Evolutionary conservation across 164 flowering plant species (phyloP), one percentile per base, ranked within the genome.

Genomic region (Echeveria elegans): DNA sequence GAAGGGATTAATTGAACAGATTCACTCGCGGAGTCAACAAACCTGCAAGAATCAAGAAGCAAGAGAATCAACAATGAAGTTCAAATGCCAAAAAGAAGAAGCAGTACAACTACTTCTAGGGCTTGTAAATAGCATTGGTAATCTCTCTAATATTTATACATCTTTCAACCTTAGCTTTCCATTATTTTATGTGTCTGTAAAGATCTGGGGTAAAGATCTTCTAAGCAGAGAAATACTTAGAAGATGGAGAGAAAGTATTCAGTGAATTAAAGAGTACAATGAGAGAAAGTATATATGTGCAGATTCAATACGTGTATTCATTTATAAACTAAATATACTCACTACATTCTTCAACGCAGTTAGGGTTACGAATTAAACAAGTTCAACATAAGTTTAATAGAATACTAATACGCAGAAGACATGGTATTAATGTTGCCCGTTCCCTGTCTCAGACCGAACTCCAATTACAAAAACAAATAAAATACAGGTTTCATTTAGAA

Each of bases 91-190:
- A 14, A 43, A 43, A 43, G 16, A 43, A 43, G 18, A 34, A n/a
- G n/a, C n/a, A n/a, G n/a, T n/a, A n/a, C n/a, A n/a, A n/a, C n/a
- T n/a, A n/a, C 59, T 24, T 53, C 28, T 53, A 53, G 59, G 59
- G 59, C 29, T 53, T 53, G 59, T 24, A 24, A 56, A 56, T 56
- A 11, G 32, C 61, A n/a, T 0, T 2, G 26, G 1, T 56, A 16
- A 4, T 56, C 32, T 56, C 59, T 11, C 61, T 56, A 14, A 2
- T 56, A 56, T 32, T 56, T 28, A 53, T 53, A 53, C 60, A 82
- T 75, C 40, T 43, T 36, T 73, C 69, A 69, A 70, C 70, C 71
- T 70, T 72, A 70, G 67, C 73, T 69, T 72, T 21, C 64, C 60
- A 40, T 64, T n/a, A n/a, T n/a, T n/a, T 47, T 68, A 63, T 52